phyloP scores from a whole-genome alignment of 805 yeast genomes.

The Lachancea mirantina region DNA sequence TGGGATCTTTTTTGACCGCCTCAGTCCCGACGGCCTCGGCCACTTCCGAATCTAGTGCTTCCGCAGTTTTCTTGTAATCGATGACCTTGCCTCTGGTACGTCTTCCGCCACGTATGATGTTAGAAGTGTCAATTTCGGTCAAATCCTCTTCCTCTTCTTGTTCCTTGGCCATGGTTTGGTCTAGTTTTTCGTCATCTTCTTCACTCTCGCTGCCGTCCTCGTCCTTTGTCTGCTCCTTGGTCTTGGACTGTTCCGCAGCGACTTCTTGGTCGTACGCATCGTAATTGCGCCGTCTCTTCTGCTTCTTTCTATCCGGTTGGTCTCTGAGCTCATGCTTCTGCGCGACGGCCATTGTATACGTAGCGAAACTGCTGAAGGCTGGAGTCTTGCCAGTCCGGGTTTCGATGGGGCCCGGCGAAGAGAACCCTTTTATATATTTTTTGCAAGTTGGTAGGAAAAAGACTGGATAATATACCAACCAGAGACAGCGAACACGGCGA shows the following conservation, averaged over 20 bases:
- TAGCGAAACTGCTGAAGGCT: too few species aligned
- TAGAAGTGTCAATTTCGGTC: slow-evolving; percentile 70
- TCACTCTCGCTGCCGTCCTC: slow-evolving; percentile 36
- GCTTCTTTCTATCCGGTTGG: slow-evolving; percentile 16
- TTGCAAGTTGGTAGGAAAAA: too few species aligned
- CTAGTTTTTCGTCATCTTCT: slow-evolving; percentile 47
- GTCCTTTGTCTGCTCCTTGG: slow-evolving; percentile 24
- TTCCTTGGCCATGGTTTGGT: slow-evolving; percentile 40
- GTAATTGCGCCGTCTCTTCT: slow-evolving; percentile 41
- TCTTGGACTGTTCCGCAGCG: slow-evolving; percentile 43
- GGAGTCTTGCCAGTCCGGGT: too few species aligned
- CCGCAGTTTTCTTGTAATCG: slow-evolving; percentile 77
- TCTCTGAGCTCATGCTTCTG: slow-evolving; percentile 13
- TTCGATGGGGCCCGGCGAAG: too few species aligned
- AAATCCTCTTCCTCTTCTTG: slow-evolving; percentile 76
- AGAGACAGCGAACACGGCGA: too few species aligned
- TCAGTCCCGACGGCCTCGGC: slow-evolving; percentile 11
- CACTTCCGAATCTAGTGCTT: slow-evolving; percentile 47
- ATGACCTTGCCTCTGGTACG: slow-evolving; percentile 87
- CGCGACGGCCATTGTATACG: slow-evolving; percentile 11
- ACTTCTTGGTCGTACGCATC: slow-evolving; percentile 57
- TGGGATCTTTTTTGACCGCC: slow-evolving; percentile 43
- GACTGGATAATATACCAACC: too few species aligned
- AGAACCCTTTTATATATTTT: too few species aligned
- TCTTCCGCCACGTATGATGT: slow-evolving; percentile 77